Evolutionary conservation across 1,139 yeast species (phyloP), one percentile per base, ranked within the genome.

Genomic region (Scheffersomyces insectosa): DNA sequence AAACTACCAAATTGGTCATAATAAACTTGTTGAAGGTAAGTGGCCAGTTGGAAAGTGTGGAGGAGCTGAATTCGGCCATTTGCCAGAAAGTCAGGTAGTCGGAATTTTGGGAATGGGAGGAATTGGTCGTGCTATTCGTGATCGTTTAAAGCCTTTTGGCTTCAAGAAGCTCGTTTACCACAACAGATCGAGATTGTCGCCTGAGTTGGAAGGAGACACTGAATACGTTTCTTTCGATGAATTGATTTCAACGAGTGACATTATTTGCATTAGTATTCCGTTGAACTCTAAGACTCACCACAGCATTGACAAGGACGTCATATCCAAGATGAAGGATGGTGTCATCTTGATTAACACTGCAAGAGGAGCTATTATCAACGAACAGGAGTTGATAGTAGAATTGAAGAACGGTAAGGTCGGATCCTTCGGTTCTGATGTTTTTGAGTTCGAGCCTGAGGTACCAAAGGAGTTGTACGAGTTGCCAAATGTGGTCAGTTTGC

Each of bases 101-200:
- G 91, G 91, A 28, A 79, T 85, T 34, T 64, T 85, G 40, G 95
- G 93, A 1, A 71, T 86, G 75, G 95, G 95, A 28, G 89, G 89
- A 30, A 85, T 85, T 59, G 95, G 93, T 34, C 74, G 84, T 43
- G 82, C 85, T 39, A 78, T 85, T 45, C 74, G 86, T 36, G 77
- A 78, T 50, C 75, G 88, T 53, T 69, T 83, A 46, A 60, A 64
- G 51, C 87, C 88, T 11, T 83, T 85, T 59, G 89, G 88, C 2
- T 85, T 84, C 58, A 68, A 66, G 42, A 75, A 70, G 49, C 74
- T 82, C 52, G 62, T 79, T 38, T 86, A 86, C 63, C 72, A 82
- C 61, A 85, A 84, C 65, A 77, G 91, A 52, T 61, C 65, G 31
- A 72, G 70, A 51, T 68, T 84, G 49, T 48, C 73, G 1, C 68